Evolutionary conservation across 192 early-diverging fungal genomes (phyloP), one percentile per base, ranked within the genome.

Genomic region (Backusella sp.): DNA sequence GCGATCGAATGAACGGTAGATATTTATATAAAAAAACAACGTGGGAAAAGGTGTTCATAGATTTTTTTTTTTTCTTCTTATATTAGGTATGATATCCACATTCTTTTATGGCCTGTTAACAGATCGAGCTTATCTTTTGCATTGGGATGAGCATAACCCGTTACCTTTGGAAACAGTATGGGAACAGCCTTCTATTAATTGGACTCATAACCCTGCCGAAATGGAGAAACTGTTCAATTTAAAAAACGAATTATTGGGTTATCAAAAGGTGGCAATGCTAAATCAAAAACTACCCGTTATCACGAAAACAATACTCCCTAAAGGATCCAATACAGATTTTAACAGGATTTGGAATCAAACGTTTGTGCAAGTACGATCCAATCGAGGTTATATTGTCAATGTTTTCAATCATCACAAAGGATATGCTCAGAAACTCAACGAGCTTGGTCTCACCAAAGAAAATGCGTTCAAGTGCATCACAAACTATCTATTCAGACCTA

Each of bases 51-150:
- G 26, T 6, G 4, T 28, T 37, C 52, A 23, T 17, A 35, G 19
- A 41, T 6, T 5, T 19, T 14, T 28, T 32, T 17, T 19, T 1
- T 66, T 17, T 19, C 0, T 66, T 39, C 9, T 66, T 39, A 34
- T 52, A 44, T 12, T 83, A 80, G 84, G 84, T 23, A 86, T 86
- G 84, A 79, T 84, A 23, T 86, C 84, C 21, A 84, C 84, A 9
- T 84, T 86, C 28, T 72, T 86, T 44, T 84, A 74, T 56, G 82
- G 80, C 11, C 39, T 86, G 1, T 30, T 86, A 14, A 86, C 84
- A 15, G 46, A 80, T 32, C 77, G 83, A 30, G 78, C 82, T 1
- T 86, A 84, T 52, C 73, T 86, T 30, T 71, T 83, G 34, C 52
- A 86, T 37, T 86, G 84, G 84, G 74, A 75, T 23, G 66, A 44